A percentile compares a stretch with the other conserved stretches of the same genome.
These are phyloP conservation scores for Stachybotrys echinatus DNA, from an alignment of 2,329 filamentous ascomycete genomes.

Conservation along the genomic window DNA sequence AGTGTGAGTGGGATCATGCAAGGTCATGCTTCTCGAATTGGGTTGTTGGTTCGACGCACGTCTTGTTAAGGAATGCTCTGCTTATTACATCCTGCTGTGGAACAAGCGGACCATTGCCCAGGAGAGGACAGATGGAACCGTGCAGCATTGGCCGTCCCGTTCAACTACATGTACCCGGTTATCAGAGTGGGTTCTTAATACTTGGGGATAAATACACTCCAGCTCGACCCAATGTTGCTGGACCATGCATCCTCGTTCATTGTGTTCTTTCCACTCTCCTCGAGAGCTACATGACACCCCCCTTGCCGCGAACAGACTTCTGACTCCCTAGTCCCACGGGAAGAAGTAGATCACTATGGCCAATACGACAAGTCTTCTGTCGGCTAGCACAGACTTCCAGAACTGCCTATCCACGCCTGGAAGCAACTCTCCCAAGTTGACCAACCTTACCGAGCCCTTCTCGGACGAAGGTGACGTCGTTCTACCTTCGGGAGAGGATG, in stretches of 20 bases:
- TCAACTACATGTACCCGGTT: neutral
- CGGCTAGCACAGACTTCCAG: neutral
- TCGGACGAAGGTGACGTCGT: neutral
- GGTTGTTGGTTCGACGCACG: neutral
- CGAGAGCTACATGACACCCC: too few relatives aligned
- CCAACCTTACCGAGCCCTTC: neutral
- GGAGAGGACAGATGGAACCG: neutral
- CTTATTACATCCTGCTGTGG: neutral
- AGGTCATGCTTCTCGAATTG: neutral
- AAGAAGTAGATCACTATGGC: neutral
- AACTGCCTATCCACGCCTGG: neutral
- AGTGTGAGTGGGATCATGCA: too few relatives aligned
- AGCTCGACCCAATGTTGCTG: too few relatives aligned
- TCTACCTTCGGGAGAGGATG: neutral
- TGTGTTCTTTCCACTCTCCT: too few relatives aligned
- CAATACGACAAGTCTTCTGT: neutral
- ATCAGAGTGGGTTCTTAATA: neutral
- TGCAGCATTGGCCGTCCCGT: neutral
- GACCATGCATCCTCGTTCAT: too few relatives aligned
- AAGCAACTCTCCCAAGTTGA: neutral
- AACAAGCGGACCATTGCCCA: neutral
- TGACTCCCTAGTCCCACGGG: neutral
- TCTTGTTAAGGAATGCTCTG: neutral
- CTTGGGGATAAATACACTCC: neutral
- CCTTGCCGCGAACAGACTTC: too few relatives aligned